Evolutionary conservation across 139 green algal species (phyloP), one percentile per base, ranked within the genome.

Genomic region (Marvania coccoides): DNA sequence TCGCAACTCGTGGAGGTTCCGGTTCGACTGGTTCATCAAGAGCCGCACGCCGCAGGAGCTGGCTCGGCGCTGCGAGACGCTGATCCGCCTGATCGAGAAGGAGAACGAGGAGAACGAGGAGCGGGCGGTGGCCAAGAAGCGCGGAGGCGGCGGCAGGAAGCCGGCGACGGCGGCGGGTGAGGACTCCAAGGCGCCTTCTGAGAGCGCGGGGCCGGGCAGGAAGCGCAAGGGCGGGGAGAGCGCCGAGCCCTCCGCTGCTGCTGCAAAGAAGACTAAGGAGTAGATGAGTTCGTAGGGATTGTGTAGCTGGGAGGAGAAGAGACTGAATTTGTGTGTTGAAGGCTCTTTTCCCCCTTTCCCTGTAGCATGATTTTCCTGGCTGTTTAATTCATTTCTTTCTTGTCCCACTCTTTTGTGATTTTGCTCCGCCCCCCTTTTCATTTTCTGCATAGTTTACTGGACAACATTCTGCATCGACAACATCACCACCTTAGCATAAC

Each of bases 1-100:
- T 58, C 83, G 93, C 37, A 84, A 87, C 48, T 83, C 72, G 65
- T 97, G 88, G 87, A 73, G 91, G 37, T 99, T 99, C 86, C 82
- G 95, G 34, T 99, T 99, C 69, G 95, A 99, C 81, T 99, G 95
- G 95, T 99, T 97, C 81, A 89, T 99, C 77, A 99, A 99, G 85
- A 91, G 75, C 57, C 82, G 95, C 61, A 97, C 85, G 9, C 88
- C 92, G 29, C 73, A 82, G 74, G 88, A 95, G 77, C 79, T 95
- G 60, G 57, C 53, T 2, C 70, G 88, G 37, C 75, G 94, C 24
- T 91, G 83, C 66, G 94, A 99, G 47, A 96, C 90, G 9, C 86
- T 99, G 14, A 97, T 99, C 74, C 77, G 90, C 28, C 81, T 98
- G 46, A 91, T 99, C n/a, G 94, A 99, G 87, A 96, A 96, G 79